A percentile compares a stretch with the other conserved stretches of the same genome.
Conservation (phyloP, 129 eudicot species). For the sunflower (Helianthus annuus) region HanXRQr2.0-SUNRISE NC_035436.2:112077111-112077610, state of each 20-base stretch:
- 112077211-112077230: constrained; percentile 31
- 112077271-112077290: constrained; percentile 30
- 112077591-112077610: too few relatives aligned
- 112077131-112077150: neutral
- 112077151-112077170: neutral
- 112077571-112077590: too few relatives aligned
- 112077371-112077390: constrained; percentile 19
- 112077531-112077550: too few relatives aligned
- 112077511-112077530: too few relatives aligned
- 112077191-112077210: constrained; percentile 6
- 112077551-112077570: too few relatives aligned
- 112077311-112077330: constrained; percentile 23
- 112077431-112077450: too few relatives aligned
- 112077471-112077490: too few relatives aligned
- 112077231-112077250: constrained; percentile 32
- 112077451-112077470: too few relatives aligned
- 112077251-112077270: constrained; percentile 28
- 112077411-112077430: too few relatives aligned
- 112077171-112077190: constrained; percentile 5
- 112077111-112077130: neutral
- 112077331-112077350: constrained; percentile 31
- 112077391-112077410: neutral
- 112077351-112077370: constrained; percentile 29
- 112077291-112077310: constrained; percentile 33
- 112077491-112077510: too few relatives aligned